phyloP scores from a whole-genome alignment of 129 eudicot species.

The Solidago caesia region DNA sequence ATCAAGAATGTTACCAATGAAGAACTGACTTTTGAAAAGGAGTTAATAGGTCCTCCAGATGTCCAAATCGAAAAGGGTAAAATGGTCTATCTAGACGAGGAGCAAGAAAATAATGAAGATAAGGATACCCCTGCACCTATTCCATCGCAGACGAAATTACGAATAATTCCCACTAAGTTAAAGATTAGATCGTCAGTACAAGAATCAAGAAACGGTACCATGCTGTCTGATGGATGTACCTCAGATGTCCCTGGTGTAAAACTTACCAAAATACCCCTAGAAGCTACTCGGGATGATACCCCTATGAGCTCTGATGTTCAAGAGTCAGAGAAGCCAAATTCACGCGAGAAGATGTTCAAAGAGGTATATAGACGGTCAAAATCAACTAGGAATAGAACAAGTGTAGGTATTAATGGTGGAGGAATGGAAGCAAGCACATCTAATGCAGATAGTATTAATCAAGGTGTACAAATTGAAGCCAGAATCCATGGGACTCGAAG shows the following conservation, averaged over 20 bases:
- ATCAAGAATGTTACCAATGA: slow-evolving; percentile 34
- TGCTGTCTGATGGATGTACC: slow-evolving; percentile 35
- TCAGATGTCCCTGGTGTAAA: slow-evolving; percentile 32
- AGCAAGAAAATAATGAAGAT: slow-evolving; percentile 23
- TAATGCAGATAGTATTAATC: slow-evolving; percentile 38
- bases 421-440: slow-evolving; percentile 64
- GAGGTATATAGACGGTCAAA: slow-evolving; percentile 89
- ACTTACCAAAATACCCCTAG: slow-evolving; percentile 27
- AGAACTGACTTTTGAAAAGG: slow-evolving; percentile 28
- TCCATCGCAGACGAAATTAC: slow-evolving; percentile 40
- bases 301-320: slow-evolving; percentile 36
- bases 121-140: slow-evolving; percentile 33
- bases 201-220: slow-evolving; percentile 31
- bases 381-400: slow-evolving; percentile 46
- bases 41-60: slow-evolving; percentile 30
- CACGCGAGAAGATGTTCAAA: slow-evolving; percentile 63
- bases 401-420: slow-evolving; percentile 36
- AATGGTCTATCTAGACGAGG: slow-evolving; percentile 27
- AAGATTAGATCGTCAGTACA: slow-evolving; percentile 28
- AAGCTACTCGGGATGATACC: slow-evolving; percentile 21
- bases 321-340: slow-evolving; percentile 39
- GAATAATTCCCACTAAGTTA: slow-evolving; percentile 39
- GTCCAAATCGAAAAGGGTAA: slow-evolving; percentile 31
- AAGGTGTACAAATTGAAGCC: slow-evolving; percentile 41
- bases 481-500: slow-evolving; percentile 45